These are phyloP conservation scores for Hericium erinaceus DNA, from an alignment of 768 basidiomycete genomes.

Conservation along the genomic window DNA sequence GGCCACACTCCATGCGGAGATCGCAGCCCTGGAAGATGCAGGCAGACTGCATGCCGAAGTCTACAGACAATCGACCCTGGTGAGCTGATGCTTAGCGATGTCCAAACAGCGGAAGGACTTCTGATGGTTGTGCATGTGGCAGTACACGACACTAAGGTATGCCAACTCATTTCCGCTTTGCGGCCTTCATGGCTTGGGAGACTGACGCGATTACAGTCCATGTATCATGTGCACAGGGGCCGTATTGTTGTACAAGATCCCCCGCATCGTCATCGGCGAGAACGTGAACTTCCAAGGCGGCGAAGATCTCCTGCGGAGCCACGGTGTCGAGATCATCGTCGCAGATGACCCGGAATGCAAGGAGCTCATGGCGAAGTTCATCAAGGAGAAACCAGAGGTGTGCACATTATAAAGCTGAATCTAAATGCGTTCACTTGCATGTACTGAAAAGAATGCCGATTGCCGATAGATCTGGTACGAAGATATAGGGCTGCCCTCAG, in stretches of 20 bases:
- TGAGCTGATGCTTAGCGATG: slow-evolving; percentile 17
- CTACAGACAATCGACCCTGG: slow-evolving; percentile 43
- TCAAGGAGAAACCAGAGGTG: slow-evolving; percentile 46
- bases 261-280: slow-evolving; percentile 59
- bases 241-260: slow-evolving; percentile 53
- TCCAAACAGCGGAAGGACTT: not conserved
- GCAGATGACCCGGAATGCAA: slow-evolving; percentile 41
- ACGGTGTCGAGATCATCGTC: slow-evolving; percentile 39
- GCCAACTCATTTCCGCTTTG: not conserved
- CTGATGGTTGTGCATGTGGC: not conserved
- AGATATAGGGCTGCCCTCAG: slow-evolving; percentile 42
- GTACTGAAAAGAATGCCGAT: slow-evolving; percentile 5
- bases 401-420: slow-evolving; percentile 4
- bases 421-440: not conserved
- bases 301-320: slow-evolving; percentile 40
- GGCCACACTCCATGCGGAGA: slow-evolving; percentile 39
- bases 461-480: slow-evolving; percentile 43
- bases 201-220: slow-evolving; percentile 29
- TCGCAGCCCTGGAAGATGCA: slow-evolving; percentile 41
- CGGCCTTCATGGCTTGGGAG: too few species aligned
- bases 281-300: slow-evolving; percentile 44
- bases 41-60: slow-evolving; percentile 36
- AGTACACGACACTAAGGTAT: slow-evolving; percentile 33
- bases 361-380: slow-evolving; percentile 46
- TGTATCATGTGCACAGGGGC: slow-evolving; percentile 62